Base-by-base conservation (phyloP, 1,139 yeast species). In the Arxiozyma bovina region DNA sequence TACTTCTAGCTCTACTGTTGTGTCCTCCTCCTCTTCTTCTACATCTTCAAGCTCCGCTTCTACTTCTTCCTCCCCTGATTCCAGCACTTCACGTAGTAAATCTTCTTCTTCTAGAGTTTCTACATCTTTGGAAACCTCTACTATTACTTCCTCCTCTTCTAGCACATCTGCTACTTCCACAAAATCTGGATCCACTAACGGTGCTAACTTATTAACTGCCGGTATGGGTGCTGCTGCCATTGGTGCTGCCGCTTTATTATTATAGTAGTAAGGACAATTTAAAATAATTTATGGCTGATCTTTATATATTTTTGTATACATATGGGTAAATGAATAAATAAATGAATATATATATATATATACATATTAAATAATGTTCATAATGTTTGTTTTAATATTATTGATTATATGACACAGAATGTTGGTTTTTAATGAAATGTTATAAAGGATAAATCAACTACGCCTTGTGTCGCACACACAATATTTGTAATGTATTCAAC, bases 171-270 rank as follows among this genome's bases (percentile, higher is more conserved):
- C 49, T 17, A 34, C 49, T 21, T 20, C 42, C n/a, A 18, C 58
- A 40, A 48, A 58, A 34, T 42, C 55, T 42, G 45, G 45, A 38
- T 55, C 50, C 42, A 54, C 58, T 40, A 56, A 52, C 46, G 51
- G 50, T 44, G 46, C 51, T 38, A 49, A 51, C 49, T 42, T 48
- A 42, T 52, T 51, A 30, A 38, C 51, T 48, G 53, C 60, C 34
- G 61, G 60, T 54, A 53, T 60, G 53, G 62, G 62, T 54, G 57
- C 60, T 44, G 56, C 50, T 43, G 54, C 54, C 25, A 58, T 56
- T 27, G 61, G 61, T 57, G 59, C 60, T 50, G 57, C 55, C 27
- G 63, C 61, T 48, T 54, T 60, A 52, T 53, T 60, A 54, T 57
- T 60, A 54, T 60, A 55, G 12, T 12, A 12, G n/a, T 34, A 34